phyloP scores from a whole-genome alignment of 331 rosid genomes.

The Saraca asoca region DNA sequence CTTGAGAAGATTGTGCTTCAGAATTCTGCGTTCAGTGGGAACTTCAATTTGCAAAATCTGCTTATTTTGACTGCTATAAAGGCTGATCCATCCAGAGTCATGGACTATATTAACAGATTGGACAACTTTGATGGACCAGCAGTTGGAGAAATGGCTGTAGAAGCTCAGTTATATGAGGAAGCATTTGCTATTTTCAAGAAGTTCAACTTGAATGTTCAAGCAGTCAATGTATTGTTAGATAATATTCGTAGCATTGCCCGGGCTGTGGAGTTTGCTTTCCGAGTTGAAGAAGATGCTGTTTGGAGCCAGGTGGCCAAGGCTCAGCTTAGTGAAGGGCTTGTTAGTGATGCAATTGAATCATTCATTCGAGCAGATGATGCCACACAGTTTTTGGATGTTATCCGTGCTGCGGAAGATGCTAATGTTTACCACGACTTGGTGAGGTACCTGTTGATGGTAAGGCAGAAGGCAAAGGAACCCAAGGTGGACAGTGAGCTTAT shows the following conservation, averaged over 20 bases:
- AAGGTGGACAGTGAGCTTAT: conserved; percentile 99
- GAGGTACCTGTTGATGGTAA: conserved; percentile 93
- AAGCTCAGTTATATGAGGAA: conserved; percentile 89
- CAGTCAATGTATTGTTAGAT: conserved; percentile 90
- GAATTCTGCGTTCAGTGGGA: conserved; percentile 98
- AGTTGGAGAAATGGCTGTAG: conserved; percentile 97
- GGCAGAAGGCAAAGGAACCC: conserved; percentile 91
- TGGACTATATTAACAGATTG: conserved; percentile 92
- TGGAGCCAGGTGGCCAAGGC: conserved; percentile 99
- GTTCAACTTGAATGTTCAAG: conserved; percentile 97
- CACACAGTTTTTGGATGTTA: conserved; percentile 92
- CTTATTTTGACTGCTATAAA: conserved; percentile 95
- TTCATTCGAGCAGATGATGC: conserved; percentile 96
- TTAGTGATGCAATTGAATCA: conserved; percentile 96
- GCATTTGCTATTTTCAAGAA: conserved; percentile 95
- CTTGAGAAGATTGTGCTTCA: conserved; percentile 99
- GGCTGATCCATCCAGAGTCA: conserved; percentile 97
- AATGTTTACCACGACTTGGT: conserved; percentile 91
- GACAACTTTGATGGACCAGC: conserved; percentile 99
- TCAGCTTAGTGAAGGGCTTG: conserved; percentile 92
- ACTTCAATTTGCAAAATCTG: conserved; percentile 93
- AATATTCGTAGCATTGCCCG: conserved; percentile 86
- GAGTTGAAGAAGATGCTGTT: conserved; percentile 99
- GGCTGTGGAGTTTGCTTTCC: conserved; percentile 97
- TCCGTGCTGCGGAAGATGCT: conserved; percentile 77